Conservation (phyloP, 495 filamentous ascomycete genomes). For the Penicillium malachiteum region DNA sequence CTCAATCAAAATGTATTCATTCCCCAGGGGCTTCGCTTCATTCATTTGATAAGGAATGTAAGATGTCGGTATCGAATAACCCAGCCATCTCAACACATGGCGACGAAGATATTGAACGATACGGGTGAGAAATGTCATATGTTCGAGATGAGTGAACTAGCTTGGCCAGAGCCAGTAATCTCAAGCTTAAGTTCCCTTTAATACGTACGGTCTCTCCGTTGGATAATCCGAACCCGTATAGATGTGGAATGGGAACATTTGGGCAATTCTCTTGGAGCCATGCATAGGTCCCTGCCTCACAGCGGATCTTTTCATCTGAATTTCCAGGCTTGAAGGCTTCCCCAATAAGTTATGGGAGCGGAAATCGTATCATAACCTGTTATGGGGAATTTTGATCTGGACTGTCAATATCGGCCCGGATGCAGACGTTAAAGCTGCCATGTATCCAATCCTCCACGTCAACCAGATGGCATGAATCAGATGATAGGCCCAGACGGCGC, state of each 20-base stretch:
- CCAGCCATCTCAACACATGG: slow-evolving; percentile 17
- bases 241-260: slow-evolving; percentile 22
- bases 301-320: slow-evolving; percentile 36
- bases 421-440: slow-evolving; percentile 37
- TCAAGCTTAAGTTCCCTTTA: neutral
- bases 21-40: slow-evolving; percentile 3
- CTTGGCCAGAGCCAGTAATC: slow-evolving; percentile 5
- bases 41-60: slow-evolving; percentile 21
- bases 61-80: slow-evolving; percentile 20
- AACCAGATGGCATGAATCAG: slow-evolving; percentile 17
- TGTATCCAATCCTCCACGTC: slow-evolving; percentile 30
- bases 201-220: slow-evolving; percentile 27
- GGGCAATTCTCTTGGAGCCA: slow-evolving; percentile 22
- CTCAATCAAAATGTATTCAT: slow-evolving; percentile 37
- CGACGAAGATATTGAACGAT: slow-evolving; percentile 24
- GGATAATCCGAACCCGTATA: slow-evolving; percentile 38
- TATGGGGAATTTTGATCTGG: slow-evolving; percentile 12
- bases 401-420: slow-evolving; percentile 24
- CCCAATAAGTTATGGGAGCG: slow-evolving; percentile 32
- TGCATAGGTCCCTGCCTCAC: slow-evolving; percentile 30
- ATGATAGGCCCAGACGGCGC: slow-evolving; percentile 19
- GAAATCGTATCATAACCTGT: slow-evolving; percentile 33
- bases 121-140: slow-evolving; percentile 24
- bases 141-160: slow-evolving; percentile 31
- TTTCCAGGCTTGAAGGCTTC: slow-evolving; percentile 31